Percentiles rank a stretch among this genome's conserved stretches.
These are phyloP conservation scores for Salix caprea DNA, from an alignment of 345 rosid genomes.

Conservation along the genomic window DNA sequence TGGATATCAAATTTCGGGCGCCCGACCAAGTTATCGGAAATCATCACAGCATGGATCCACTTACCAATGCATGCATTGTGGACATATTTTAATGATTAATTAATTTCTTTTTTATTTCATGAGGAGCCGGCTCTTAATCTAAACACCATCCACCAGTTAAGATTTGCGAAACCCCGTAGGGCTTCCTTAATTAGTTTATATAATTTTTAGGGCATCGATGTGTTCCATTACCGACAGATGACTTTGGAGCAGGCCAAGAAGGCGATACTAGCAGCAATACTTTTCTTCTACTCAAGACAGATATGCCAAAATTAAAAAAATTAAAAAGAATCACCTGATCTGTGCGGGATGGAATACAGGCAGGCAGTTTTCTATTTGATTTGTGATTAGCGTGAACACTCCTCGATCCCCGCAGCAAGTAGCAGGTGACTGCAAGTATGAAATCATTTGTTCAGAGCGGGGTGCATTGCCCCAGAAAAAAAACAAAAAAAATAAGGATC, in stretches of 20 bases:
- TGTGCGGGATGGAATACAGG: no score
- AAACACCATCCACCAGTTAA: conserved; percentile 19
- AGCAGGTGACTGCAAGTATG: no score
- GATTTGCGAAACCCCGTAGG: conserved; percentile 20
- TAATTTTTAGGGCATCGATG: conserved; percentile 12
- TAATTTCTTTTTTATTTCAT: neutral
- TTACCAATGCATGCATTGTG: neutral
- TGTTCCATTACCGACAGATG: conserved; percentile 2
- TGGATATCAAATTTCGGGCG: neutral
- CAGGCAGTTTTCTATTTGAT: no score
- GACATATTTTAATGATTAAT: neutral
- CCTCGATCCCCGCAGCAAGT: no score
- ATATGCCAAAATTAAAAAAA: no score
- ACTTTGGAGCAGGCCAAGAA: neutral
- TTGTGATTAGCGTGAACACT: no score
- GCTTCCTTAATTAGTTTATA: neutral
- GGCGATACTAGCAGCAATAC: neutral
- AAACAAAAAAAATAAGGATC: no score
- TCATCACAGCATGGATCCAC: neutral
- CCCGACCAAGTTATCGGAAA: neutral
- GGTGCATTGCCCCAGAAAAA: no score
- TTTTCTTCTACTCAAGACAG: no score
- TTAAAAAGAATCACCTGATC: no score
- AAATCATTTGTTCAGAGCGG: no score
- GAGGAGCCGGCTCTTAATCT: neutral